phyloP scores from a whole-genome alignment of 1,284 basidiomycete genomes.

The Singerocomus inundabilis region DNA sequence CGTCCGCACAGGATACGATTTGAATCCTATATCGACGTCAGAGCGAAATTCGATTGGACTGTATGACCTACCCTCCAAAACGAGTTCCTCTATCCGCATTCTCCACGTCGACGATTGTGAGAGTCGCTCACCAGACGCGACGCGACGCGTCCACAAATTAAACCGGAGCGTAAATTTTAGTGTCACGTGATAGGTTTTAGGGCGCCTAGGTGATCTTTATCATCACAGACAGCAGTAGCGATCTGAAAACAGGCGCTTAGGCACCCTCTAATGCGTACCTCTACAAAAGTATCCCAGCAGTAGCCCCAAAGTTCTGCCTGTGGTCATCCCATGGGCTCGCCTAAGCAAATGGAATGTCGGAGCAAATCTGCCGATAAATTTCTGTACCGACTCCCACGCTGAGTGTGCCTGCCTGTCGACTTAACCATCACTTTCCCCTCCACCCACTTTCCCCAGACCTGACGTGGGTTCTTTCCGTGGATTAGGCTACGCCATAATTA shows the following conservation, averaged over 20 bases:
- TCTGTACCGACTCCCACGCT: constrained; percentile 3
- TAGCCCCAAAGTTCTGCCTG: no score
- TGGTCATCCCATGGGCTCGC: not conserved
- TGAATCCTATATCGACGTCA: constrained; percentile 66
- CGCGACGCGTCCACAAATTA: constrained; percentile 32
- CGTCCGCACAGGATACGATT: constrained; percentile 95
- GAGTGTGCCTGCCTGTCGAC: not conserved
- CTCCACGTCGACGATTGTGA: constrained; percentile 11
- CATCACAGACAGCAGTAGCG: not conserved
- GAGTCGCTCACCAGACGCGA: constrained; percentile 21
- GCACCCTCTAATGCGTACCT: not conserved
- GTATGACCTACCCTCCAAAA: constrained; percentile 61
- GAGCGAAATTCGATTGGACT: not conserved
- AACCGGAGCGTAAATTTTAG: constrained; percentile 23
- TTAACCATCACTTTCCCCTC: not conserved
- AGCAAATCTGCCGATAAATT: constrained; percentile 15
- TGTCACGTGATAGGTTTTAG: constrained; percentile 13
- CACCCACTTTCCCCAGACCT: not conserved
- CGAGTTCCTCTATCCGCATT: constrained; percentile 83
- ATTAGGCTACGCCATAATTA: not conserved
- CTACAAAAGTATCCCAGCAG: no score
- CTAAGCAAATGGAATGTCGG: constrained; percentile 24
- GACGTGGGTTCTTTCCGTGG: not conserved
- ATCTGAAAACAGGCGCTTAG: not conserved
- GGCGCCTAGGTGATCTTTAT: constrained; percentile 18